Base-by-base conservation (phyloP, 2,329 filamentous ascomycete species). In the Aureobasidium sp. region DNA sequence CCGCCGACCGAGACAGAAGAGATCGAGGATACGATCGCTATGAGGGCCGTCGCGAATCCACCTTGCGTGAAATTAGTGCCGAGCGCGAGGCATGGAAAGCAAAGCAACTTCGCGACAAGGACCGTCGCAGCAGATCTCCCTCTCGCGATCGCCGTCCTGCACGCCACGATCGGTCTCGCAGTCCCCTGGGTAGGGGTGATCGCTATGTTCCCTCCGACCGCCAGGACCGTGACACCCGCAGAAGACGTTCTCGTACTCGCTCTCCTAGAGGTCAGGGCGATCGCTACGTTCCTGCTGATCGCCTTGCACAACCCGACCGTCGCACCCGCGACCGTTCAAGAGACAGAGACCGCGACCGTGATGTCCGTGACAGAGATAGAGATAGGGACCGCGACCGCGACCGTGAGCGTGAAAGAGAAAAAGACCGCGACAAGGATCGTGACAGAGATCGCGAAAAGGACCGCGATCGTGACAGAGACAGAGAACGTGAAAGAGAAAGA, bases 141-240 rank as follows among this genome's bases (percentile, higher is more conserved):
- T 55, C 53, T 9, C 61, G 61, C 11, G 49, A 61, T 13, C 59
- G 49, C 21, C 59, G 69, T 15, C 67, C 68, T 21, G 55, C 66
- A 32, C 65, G 67, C 32, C 66, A 67, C n/a, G 66, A 66, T 45
- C 62, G 63, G 21, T 63, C 61, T 27, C 45, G 53, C n/a, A 62
- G 62, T 48, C 60, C 54, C 9, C 21, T 59, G 0, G 16, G n/a
- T 15, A 30, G 53, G 7, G 48, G 41, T 11, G 62, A 63, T 48
- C 60, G 53, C 16, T 62, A 45, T 57, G 63, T 27, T 32, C 62
- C 42, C 64, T 63, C 16, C 44, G 74, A 48, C 73, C 75, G 75
- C 25, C 67, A 74, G 62, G 77, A 76, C 16, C 69, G 76, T 7
- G 77, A 76, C 16, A 76, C 75, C 25, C 65, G 66, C 8, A 63